Percentiles rank a stretch among this genome's conserved stretches.
These are phyloP conservation scores for Monosporascus ibericus DNA, from an alignment of 2,329 filamentous ascomycete genomes.

Conservation along the genomic window DNA sequence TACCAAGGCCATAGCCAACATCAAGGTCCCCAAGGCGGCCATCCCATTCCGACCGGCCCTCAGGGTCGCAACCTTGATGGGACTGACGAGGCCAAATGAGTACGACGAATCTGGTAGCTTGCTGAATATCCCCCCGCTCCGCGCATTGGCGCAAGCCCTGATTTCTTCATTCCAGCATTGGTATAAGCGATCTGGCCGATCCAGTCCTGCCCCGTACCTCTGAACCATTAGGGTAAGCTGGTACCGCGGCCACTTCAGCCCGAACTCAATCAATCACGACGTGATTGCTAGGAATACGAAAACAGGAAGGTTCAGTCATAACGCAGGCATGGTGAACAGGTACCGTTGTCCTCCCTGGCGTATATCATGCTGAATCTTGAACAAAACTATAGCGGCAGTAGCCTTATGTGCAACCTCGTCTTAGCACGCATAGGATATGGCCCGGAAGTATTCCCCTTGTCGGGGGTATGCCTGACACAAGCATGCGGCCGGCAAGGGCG, in stretches of 20 bases:
- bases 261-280: conserved; percentile 1
- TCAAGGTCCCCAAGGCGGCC: conserved; percentile 30
- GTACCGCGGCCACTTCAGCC: conserved; percentile 1
- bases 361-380: conserved; percentile 19
- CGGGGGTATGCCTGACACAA: conserved; percentile 11
- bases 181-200: conserved; percentile 11
- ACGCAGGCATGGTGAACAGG: neutral
- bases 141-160: conserved; percentile 21
- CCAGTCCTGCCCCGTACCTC: conserved; percentile 9
- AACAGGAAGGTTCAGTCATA: neutral
- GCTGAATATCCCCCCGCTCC: conserved; percentile 21
- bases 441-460: conserved; percentile 16
- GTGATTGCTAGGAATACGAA: neutral
- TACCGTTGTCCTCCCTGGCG: conserved; percentile 1
- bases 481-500: conserved; percentile 16
- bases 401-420: conserved; percentile 19
- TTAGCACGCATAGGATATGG: conserved; percentile 24
- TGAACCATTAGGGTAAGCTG: conserved; percentile 6
- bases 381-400: conserved; percentile 18
- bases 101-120: conserved; percentile 10
- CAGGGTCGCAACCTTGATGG: conserved; percentile 32
- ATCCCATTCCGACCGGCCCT: conserved; percentile 27
- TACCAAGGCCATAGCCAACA: conserved; percentile 40
- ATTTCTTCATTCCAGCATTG: conserved; percentile 22
- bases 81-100: conserved; percentile 41